Percentiles rank a stretch among this genome's conserved stretches.
Evolutionary conservation across 108 stramenopile genomes (phyloP).

Genomic region (Cylindrotheca closterium): DNA sequence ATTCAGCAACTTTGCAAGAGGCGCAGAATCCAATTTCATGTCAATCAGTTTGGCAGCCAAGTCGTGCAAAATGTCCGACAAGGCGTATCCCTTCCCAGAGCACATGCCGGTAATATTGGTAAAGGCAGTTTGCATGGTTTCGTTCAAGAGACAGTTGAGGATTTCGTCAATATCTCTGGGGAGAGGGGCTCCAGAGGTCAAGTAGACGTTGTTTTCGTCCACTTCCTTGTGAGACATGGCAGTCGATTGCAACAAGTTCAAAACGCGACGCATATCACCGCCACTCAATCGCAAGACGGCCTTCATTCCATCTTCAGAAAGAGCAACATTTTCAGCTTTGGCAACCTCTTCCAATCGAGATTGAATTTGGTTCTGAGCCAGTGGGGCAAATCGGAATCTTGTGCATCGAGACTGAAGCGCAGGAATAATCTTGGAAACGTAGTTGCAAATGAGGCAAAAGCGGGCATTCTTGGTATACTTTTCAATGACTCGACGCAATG

Average conservation of each 20-base stretch:
- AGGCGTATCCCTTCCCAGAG: conserved; percentile 73
- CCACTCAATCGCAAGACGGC: conserved; percentile 77
- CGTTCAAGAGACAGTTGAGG: conserved; percentile 67
- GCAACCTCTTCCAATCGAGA: conserved; percentile 77
- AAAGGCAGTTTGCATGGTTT: conserved; percentile 56
- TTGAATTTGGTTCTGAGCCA: conserved; percentile 71
- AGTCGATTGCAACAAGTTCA: conserved; percentile 88
- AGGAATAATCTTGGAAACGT: conserved; percentile 95
- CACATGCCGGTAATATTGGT: conserved; percentile 55
- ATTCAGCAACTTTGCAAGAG: conserved; percentile 68
- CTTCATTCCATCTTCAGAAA: conserved; percentile 67
- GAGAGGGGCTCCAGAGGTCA: conserved; percentile 83
- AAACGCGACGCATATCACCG: conserved; percentile 91
- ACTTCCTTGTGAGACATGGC: conserved; percentile 71
- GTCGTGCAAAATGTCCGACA: conserved; percentile 72
- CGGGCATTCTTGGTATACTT: conserved; percentile 91
- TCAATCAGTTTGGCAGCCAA: conserved; percentile 43
- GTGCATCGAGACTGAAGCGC: conserved; percentile 94
- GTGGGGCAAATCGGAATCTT: conserved; percentile 93
- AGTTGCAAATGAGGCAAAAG: conserved; percentile 97
- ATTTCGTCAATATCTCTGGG: conserved; percentile 67
- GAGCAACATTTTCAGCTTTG: conserved; percentile 52
- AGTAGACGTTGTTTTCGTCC: conserved; percentile 70
- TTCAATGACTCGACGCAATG: conserved; percentile 88
- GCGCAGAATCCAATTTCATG: conserved; percentile 51